phyloP scores from a whole-genome alignment of 768 basidiomycete genomes.

The Kwoniella dendrophila region DNA sequence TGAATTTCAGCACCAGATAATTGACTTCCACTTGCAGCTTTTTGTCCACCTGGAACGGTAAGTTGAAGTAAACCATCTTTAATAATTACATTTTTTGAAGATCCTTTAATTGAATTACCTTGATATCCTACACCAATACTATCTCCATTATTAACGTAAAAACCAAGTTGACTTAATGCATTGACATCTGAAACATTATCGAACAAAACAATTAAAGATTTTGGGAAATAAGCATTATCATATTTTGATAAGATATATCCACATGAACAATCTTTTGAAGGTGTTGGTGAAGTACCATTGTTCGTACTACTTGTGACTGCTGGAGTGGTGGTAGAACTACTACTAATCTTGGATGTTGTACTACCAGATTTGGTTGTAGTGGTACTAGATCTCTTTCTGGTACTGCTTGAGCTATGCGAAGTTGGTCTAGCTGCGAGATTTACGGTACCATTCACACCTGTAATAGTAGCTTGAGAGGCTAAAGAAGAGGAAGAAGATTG shows the following conservation, averaged over 20 bases:
- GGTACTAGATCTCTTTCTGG: too few species aligned
- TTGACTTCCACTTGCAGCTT: slow-evolving; percentile 1
- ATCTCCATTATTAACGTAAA: too few species aligned
- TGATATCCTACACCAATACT: slow-evolving; percentile 2
- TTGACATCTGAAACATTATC: background rate
- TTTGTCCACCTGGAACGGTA: slow-evolving; percentile 27
- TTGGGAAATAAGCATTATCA: slow-evolving; percentile 17
- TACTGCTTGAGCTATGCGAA: too few species aligned
- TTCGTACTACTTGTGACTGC: background rate
- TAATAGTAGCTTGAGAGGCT: too few species aligned
- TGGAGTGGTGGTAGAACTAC: background rate
- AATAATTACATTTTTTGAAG: slow-evolving; percentile 12
- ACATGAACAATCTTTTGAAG: slow-evolving; percentile 3
- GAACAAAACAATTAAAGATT: slow-evolving; percentile 7
- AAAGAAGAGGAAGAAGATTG: too few species aligned
- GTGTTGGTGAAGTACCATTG: background rate
- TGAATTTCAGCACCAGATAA: slow-evolving; percentile 24
- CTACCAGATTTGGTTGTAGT: too few species aligned
- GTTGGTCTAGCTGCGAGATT: too few species aligned
- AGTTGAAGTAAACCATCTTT: slow-evolving; percentile 13
- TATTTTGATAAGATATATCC: slow-evolving; percentile 12
- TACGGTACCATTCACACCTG: too few species aligned
- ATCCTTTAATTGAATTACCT: too few species aligned
- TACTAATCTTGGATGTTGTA: background rate
- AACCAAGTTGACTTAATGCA: too few species aligned